A percentile compares a stretch with the other conserved stretches of the same genome.
These are phyloP conservation scores for Platanthera guangdongensis DNA, from an alignment of 106 monocot genomes.

Conservation along the genomic window DNA sequence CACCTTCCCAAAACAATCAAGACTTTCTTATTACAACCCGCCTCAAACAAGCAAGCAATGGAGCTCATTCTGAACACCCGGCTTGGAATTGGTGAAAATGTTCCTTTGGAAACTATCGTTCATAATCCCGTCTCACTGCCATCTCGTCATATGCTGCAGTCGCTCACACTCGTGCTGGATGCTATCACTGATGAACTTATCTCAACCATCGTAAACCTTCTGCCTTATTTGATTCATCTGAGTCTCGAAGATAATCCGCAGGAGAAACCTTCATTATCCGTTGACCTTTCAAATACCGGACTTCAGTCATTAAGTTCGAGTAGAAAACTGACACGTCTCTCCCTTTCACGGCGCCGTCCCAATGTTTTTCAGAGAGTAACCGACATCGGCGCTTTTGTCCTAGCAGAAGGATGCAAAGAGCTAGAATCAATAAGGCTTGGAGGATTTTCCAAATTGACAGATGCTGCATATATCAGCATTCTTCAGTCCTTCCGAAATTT, in stretches of 20 bases:
- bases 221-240: conserved; percentile 43
- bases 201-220: conserved; percentile 22
- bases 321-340: conserved; percentile 38
- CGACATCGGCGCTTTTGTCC: conserved; percentile 62
- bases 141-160: conserved; percentile 22
- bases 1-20: conserved; percentile 37
- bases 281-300: conserved; percentile 61
- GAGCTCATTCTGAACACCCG: conserved; percentile 7
- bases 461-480: conserved; percentile 75
- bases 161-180: conserved; percentile 59
- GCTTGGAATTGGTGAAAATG: background rate
- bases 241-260: conserved; percentile 65
- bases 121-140: background rate
- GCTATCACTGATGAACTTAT: conserved; percentile 58
- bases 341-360: conserved; percentile 37
- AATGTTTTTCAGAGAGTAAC: conserved; percentile 54
- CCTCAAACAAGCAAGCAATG: conserved; percentile 24
- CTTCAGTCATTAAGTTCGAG: conserved; percentile 45
- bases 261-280: conserved; percentile 18
- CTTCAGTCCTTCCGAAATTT: conserved; percentile 59
- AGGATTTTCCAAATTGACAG: conserved; percentile 85
- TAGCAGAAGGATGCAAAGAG: conserved; percentile 48
- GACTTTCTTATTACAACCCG: conserved; percentile 44
- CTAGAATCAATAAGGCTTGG: conserved; percentile 62
- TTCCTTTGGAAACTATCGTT: background rate